Evolutionary conservation across 306 rosid genomes (phyloP), one percentile per base, ranked within the genome.

Genomic region (Acacia melanoxylon): DNA sequence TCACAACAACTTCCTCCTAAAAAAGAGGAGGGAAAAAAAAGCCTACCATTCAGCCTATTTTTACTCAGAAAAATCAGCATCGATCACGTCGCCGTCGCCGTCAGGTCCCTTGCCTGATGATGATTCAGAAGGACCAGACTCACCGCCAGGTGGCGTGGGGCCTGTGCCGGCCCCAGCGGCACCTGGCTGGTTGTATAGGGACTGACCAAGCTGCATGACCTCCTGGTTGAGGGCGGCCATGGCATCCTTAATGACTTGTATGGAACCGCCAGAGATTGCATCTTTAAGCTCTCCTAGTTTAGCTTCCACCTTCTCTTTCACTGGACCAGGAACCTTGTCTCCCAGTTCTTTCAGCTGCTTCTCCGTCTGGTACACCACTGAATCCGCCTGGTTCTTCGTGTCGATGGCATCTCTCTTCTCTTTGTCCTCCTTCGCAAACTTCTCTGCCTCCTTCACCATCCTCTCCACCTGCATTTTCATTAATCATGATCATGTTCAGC

Each of bases 151-250:
- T 3, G 92, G 74, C 0, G 94, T 20, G 16, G 90, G 87, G 0
- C 90, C 90, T 10, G 84, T 72, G 0, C 93, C 91, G 1, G 87
- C 62, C 0, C 91, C 91, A 0, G 86, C 67, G 24, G 94, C 86
- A 72, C 95, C 95, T 0, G 97, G 94, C 82, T 94, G 98, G 88
- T 89, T 92, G 91, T 94, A 94, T 5, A 92, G 86, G 48, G 97
- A 92, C 82, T 94, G 97, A 11, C 97, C 97, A 52, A 94, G 85
- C 82, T 94, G 98, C 98, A 94, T 94, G 40, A 94, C 97, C 82
- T 95, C 98, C 86, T 95, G 98, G 52, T 95, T 95, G 24, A 95
- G 97, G 80, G 94, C 94, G 51, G 97, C 92, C 87, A 95, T 93
- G 71, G 98, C 90, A 68, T 93, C 98, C 80, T 95, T 95, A 8